Evolutionary conservation across 2,329 filamentous ascomycete genomes (phyloP).

Genomic region (Colletotrichum horii): DNA sequence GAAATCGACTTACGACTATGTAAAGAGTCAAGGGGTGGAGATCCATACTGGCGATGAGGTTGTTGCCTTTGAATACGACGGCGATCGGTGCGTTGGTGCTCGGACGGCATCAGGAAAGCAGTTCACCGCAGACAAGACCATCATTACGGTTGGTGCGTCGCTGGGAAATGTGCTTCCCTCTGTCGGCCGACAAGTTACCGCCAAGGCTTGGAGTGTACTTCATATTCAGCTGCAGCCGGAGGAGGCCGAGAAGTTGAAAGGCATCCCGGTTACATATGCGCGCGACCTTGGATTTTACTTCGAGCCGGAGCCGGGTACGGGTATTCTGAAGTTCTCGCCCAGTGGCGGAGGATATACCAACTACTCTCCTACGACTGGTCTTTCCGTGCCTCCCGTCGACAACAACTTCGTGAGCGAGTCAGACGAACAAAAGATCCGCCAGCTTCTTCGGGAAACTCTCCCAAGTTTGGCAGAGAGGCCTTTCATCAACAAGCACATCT

Average conservation of each 20-base stretch:
- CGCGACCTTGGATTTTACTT: slow-evolving; percentile 70
- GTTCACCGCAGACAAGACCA: slow-evolving; percentile 23
- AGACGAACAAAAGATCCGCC: slow-evolving; percentile 57
- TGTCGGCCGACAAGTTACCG: background rate
- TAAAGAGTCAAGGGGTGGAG: slow-evolving; percentile 26
- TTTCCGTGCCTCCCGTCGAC: slow-evolving; percentile 44
- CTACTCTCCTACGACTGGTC: slow-evolving; percentile 29
- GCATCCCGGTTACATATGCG: slow-evolving; percentile 65
- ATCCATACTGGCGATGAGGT: background rate
- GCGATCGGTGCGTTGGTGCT: slow-evolving; percentile 27
- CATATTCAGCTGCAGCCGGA: slow-evolving; percentile 61
- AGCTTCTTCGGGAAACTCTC: slow-evolving; percentile 55
- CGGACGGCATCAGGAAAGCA: slow-evolving; percentile 26
- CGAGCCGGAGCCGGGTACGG: slow-evolving; percentile 63
- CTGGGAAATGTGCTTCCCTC: background rate
- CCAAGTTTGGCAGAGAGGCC: slow-evolving; percentile 58
- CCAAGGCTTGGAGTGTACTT: slow-evolving; percentile 54
- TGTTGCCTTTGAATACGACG: background rate
- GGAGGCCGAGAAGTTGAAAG: slow-evolving; percentile 57
- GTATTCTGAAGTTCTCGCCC: slow-evolving; percentile 64
- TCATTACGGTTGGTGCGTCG: background rate
- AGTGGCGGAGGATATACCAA: slow-evolving; percentile 63
- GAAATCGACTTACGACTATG: slow-evolving; percentile 47
- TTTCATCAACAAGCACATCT: slow-evolving; percentile 58
- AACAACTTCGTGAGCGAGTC: slow-evolving; percentile 54